Base-by-base conservation (phyloP, 495 filamentous ascomycete genomes). In the Neurospora sp. region DNA sequence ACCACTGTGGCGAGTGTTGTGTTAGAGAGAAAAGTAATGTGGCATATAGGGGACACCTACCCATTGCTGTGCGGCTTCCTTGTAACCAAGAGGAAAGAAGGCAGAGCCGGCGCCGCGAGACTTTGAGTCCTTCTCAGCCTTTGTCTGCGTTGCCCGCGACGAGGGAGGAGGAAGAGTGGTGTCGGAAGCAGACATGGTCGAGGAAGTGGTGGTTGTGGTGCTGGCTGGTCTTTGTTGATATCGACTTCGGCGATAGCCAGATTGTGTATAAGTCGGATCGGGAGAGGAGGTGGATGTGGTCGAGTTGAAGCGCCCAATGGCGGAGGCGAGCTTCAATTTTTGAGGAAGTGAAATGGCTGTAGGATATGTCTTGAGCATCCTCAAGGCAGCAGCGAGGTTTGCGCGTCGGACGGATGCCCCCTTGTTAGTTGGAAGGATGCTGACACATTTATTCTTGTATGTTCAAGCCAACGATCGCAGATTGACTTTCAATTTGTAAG, bases 21-120 rank as follows among this genome's bases (percentile, higher is more conserved):
- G 46, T 59, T 40, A 40, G 37, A 14, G 38, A 69, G 31, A 10
- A 22, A 18, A 8, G 1, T 61, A 68, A 16, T 31, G 6, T 35
- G 22, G 6, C 5, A 53, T 0, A 35, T 0, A 35, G 12, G 8
- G 53, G 48, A 68, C 69, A 84, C 90, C 38, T 84, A 94, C 93
- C 95, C 96, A 99, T 87, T 99, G 96, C 70, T 84, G 88, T 72
- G 96, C 92, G 14, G 92, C 95, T 70, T 97, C 95, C 76, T 94
- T 94, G 83, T 96, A 97, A 35, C 94, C 91, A 31, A 99, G 82
- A 4, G 96, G 93, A 76, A 98, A 98, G 79, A 87, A 90, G 22
- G 61, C 69, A 35, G 41, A 31, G 40, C 42, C n/a, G 42, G 40
- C 39, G 46, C 42, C 41, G 37, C 44, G 69, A 16, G 69, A 37